A percentile compares a stretch with the other conserved stretches of the same genome.
Evolutionary conservation across 768 basidiomycete genomes (phyloP).

Genomic region (Calocybe indica): DNA sequence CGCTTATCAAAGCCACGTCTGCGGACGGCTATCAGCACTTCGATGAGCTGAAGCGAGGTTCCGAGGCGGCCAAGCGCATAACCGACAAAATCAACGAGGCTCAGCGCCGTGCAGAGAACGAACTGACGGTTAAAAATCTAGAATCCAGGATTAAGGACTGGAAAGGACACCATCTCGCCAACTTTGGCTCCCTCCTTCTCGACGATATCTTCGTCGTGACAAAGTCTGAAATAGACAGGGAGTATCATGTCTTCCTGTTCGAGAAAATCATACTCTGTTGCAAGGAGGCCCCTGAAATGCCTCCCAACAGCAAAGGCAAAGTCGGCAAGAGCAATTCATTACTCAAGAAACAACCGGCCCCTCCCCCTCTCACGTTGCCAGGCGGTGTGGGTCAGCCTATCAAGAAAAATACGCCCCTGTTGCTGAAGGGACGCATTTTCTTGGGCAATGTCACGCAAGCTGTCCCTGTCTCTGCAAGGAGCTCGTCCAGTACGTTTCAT

Average conservation of each 20-base stretch:
- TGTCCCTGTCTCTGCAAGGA: conserved; percentile 50
- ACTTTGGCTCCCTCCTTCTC: conserved; percentile 90
- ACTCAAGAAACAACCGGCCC: conserved; percentile 71
- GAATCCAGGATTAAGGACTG: conserved; percentile 90
- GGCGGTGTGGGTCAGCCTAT: conserved; percentile 51
- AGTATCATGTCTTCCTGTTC: conserved; percentile 98
- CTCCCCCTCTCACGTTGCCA: conserved; percentile 40
- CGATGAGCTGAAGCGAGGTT: conserved; percentile 80
- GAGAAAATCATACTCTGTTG: conserved; percentile 99
- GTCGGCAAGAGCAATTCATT: conserved; percentile 81
- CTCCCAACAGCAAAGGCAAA: conserved; percentile 60
- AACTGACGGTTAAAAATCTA: conserved; percentile 84
- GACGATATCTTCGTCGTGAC: conserved; percentile 96
- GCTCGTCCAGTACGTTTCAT: conserved; percentile 49
- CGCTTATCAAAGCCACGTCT: conserved; percentile 67
- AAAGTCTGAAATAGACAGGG: conserved; percentile 93
- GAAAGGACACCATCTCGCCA: conserved; percentile 95
- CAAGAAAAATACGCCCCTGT: conserved; percentile 74
- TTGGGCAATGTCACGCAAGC: conserved; percentile 92
- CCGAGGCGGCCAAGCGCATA: conserved; percentile 85
- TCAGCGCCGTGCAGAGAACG: conserved; percentile 86
- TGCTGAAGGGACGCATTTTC: conserved; percentile 95
- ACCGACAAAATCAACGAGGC: conserved; percentile 96
- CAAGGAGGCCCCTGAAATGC: conserved; percentile 73
- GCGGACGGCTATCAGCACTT: conserved; percentile 59